Evolutionary conservation across 1,139 yeast genomes (phyloP).

Genomic region (Candida sp.): DNA sequence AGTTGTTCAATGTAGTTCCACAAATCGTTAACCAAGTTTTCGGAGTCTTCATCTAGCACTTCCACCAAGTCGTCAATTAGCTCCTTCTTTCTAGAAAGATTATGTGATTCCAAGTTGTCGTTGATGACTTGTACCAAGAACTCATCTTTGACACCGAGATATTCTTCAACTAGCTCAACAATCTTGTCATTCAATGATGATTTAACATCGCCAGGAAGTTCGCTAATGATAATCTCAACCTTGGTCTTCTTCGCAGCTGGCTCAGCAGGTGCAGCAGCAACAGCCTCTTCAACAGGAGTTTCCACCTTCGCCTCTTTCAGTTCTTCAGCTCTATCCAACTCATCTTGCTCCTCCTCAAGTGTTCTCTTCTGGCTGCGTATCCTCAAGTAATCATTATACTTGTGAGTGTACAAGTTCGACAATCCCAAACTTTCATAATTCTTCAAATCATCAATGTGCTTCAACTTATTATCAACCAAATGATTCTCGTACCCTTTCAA

Average conservation of each 20-base stretch:
- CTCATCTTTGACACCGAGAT: conserved; percentile 56
- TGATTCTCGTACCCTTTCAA: conserved; percentile 33
- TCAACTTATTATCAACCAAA: conserved; percentile 41
- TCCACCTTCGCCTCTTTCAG: conserved; percentile 7
- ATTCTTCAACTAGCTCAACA: conserved; percentile 50
- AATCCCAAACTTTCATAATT: conserved; percentile 13
- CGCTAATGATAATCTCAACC: conserved; percentile 12
- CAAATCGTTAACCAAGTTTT: conserved; percentile 43
- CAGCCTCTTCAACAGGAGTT: conserved; percentile 1
- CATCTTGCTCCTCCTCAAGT: conserved; percentile 42
- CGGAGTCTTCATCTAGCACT: conserved; percentile 61
- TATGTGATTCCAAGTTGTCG: conserved; percentile 36
- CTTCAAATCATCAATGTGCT: conserved; percentile 36
- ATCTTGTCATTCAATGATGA: conserved; percentile 34
- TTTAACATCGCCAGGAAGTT: conserved; percentile 19
- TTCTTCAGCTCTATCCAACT: conserved; percentile 30
- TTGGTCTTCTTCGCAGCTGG: conserved; percentile 6
- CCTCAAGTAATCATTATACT: conserved; percentile 44
- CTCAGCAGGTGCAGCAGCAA: not conserved
- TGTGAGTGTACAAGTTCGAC: conserved; percentile 28
- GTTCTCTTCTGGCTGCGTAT: conserved; percentile 31
- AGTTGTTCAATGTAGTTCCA: conserved; percentile 23
- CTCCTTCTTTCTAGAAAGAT: conserved; percentile 28
- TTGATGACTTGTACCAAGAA: conserved; percentile 49
- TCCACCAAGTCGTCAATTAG: conserved; percentile 51